Conservation (phyloP, 176 grass and related monocot species). For the Miscanthus lutarioriparius region DNA sequence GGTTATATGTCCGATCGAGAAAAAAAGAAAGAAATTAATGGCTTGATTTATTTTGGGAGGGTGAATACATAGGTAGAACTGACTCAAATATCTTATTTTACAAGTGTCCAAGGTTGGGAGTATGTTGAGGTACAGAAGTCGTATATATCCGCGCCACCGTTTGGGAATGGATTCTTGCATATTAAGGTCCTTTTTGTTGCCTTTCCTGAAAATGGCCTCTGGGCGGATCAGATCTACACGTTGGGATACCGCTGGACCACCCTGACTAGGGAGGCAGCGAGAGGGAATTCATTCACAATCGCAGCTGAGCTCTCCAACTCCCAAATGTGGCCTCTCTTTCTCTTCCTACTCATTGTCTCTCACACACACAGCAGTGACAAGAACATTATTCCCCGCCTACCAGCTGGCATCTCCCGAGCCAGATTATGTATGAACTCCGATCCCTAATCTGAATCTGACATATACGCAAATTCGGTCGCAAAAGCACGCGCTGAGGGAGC, state of each 20-base stretch:
- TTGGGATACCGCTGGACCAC: constrained; percentile 32
- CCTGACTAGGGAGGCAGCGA: background rate
- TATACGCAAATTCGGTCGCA: background rate
- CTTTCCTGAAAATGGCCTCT: constrained; percentile 37
- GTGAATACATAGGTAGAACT: too few species aligned
- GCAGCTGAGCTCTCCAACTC: background rate
- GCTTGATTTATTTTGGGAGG: too few species aligned
- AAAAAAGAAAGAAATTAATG: too few species aligned
- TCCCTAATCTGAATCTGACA: background rate
- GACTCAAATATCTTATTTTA: background rate
- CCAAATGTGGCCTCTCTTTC: background rate
- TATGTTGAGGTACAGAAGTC: background rate
- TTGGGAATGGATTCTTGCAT: constrained; percentile 32
- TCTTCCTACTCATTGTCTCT: background rate
- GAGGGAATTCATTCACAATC: background rate
- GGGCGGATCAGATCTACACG: constrained; percentile 35
- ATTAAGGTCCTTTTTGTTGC: background rate
- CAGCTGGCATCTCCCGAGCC: background rate
- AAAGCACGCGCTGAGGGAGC: background rate
- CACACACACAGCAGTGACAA: constrained; percentile 26
- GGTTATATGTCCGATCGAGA: too few species aligned
- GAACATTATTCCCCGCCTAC: constrained; percentile 39
- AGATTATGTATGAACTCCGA: background rate
- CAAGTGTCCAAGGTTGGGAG: background rate
- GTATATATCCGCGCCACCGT: constrained; percentile 24